Percentiles rank a stretch among this genome's conserved stretches.
Conservation (phyloP, 345 rosid genomes). For the Heritiera fomes region DNA sequence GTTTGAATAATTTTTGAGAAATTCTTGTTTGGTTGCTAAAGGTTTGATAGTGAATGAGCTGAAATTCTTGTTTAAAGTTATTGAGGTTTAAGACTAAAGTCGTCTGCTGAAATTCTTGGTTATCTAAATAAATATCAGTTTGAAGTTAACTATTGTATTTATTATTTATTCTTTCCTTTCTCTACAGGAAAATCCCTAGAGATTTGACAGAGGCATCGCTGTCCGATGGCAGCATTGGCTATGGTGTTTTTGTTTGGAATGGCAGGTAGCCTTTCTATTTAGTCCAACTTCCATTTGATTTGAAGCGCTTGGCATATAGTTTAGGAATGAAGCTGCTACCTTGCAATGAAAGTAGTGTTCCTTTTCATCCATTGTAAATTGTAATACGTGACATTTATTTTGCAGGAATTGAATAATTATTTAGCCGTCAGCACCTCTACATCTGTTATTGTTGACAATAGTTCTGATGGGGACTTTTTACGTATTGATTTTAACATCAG, state of each 20-base stretch:
- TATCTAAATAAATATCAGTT: not conserved
- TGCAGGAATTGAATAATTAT: slow-evolving; percentile 87
- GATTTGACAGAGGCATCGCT: slow-evolving; percentile 98
- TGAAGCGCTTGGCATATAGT: not conserved
- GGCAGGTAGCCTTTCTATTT: slow-evolving; percentile 47
- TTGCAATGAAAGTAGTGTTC: not conserved
- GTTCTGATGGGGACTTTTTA: slow-evolving; percentile 87
- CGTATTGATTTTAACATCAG: slow-evolving; percentile 91
- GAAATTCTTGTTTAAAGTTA: slow-evolving; percentile 16
- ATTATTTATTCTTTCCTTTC: not conserved
- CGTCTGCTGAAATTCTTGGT: not conserved
- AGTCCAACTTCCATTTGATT: not conserved
- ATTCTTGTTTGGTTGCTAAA: not conserved
- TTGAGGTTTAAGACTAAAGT: no score
- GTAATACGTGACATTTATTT: not conserved
- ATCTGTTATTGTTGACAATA: slow-evolving; percentile 80
- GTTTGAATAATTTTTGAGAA: not conserved
- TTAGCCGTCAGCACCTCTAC: slow-evolving; percentile 76
- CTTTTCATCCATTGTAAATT: not conserved
- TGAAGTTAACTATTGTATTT: not conserved
- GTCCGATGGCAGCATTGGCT: slow-evolving; percentile 88
- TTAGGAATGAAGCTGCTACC: not conserved
- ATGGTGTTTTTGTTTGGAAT: slow-evolving; percentile 97
- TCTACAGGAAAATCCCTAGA: slow-evolving; percentile 91
- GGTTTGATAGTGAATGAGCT: not conserved